A percentile compares a stretch with the other conserved stretches of the same genome.
These are phyloP conservation scores for Corinectria fuckeliana DNA, from an alignment of 2,329 filamentous ascomycete genomes.

Conservation along the genomic window DNA sequence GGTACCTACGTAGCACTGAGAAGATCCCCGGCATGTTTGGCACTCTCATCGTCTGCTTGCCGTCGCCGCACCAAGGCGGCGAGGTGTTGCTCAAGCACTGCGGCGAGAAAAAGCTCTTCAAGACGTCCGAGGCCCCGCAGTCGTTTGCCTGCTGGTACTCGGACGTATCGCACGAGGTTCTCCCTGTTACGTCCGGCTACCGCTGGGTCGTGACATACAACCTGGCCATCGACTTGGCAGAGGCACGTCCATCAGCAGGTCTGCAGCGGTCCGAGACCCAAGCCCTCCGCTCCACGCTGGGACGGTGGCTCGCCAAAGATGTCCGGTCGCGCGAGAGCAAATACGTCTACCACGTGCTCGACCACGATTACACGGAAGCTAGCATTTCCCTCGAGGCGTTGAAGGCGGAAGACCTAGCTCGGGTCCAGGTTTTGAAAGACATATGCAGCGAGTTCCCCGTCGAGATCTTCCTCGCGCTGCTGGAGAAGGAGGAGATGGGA, in stretches of 20 bases:
- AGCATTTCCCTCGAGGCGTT: slow-evolving; percentile 39
- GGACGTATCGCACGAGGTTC: slow-evolving; percentile 59
- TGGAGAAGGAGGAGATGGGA: slow-evolving; percentile 41
- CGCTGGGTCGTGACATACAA: slow-evolving; percentile 62
- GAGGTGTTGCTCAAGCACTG: slow-evolving; percentile 50
- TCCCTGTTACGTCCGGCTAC: slow-evolving; percentile 53
- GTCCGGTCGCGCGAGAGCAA: not conserved
- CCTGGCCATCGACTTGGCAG: slow-evolving; percentile 37
- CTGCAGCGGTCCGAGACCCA: slow-evolving; percentile 6
- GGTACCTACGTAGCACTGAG: slow-evolving; percentile 36
- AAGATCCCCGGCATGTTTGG: slow-evolving; percentile 57
- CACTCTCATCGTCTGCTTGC: slow-evolving; percentile 56
- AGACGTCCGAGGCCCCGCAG: slow-evolving; percentile 35
- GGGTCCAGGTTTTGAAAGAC: slow-evolving; percentile 35
- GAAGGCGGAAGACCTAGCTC: slow-evolving; percentile 37
- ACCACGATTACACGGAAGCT: slow-evolving; percentile 44
- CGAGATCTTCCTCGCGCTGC: slow-evolving; percentile 42
- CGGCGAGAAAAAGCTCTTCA: slow-evolving; percentile 41
- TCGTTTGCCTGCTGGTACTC: slow-evolving; percentile 52
- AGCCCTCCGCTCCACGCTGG: slow-evolving; percentile 31
- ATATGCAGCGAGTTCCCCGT: slow-evolving; percentile 36
- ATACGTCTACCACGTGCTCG: slow-evolving; percentile 41
- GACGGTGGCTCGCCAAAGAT: slow-evolving; percentile 35
- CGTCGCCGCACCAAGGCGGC: slow-evolving; percentile 56
- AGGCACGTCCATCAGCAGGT: slow-evolving; percentile 29